Evolutionary conservation across 2,329 filamentous ascomycete species (phyloP), one percentile per base, ranked within the genome.

Genomic region (Pseudogymnoascus sp.): DNA sequence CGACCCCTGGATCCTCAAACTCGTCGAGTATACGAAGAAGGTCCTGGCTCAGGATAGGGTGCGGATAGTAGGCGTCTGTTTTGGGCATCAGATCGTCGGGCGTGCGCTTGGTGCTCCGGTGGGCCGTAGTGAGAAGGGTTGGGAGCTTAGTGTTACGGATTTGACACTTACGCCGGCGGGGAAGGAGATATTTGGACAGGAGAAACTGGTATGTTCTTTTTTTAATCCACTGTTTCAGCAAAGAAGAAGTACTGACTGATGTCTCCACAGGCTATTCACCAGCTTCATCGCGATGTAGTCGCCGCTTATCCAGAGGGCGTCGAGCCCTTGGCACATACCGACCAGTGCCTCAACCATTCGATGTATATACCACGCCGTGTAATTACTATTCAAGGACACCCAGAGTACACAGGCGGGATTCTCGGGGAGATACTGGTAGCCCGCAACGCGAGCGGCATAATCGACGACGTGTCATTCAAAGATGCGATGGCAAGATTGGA

Each of bases 251-350:
- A 1, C 28, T 56, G 16, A 56, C 49, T 56, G 9, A 34, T 21
- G 25, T 34, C 7, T 0, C n/a, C 12, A 8, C 28, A 89, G 87
- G 80, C 80, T 23, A 83, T 96, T 65, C 88, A 93, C 73, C 90
- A 96, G 75, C 93, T 96, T 89, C 91, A 96, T 75, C 84, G 86
- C 67, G 91, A 97, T 72, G 83, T 88, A 38, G 88, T 93, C 4
- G 82, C 81, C 68, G 75, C 80, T 21, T 84, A 85, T 62, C 90
- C 91, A 0, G 71, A 79, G 5, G 84, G 81, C 62, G 82, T 88
- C 1, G 79, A 87, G 63, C 75, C 79, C 1, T 79, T 96, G 1
- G 91, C 85, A 1, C 82, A 80, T 42, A 89, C 88, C 1, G 80
- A 82, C 3, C 76, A 80, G 53, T 96, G 91, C 76, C 77, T 80